These are phyloP conservation scores for Tricholoma terreum DNA, from an alignment of 768 basidiomycete species.

Conservation along the genomic window DNA sequence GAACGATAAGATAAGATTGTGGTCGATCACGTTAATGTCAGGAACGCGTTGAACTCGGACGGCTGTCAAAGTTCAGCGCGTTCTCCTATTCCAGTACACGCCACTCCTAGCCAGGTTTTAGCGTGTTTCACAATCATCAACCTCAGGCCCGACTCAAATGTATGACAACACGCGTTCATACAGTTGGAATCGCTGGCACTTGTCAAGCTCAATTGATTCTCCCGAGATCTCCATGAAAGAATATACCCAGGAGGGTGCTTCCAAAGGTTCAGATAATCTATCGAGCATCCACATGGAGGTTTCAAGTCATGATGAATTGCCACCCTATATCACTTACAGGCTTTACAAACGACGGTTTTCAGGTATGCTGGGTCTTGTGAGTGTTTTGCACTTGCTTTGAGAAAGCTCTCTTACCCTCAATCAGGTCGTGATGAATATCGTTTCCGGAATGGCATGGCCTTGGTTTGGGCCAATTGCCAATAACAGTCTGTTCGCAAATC, in stretches of 20 bases:
- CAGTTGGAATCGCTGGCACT: too few species aligned
- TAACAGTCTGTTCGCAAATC: slow-evolving; percentile 40
- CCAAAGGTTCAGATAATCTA: neutral
- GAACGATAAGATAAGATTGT: too few species aligned
- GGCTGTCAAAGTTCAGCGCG: too few species aligned
- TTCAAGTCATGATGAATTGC: neutral
- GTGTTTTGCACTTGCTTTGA: slow-evolving; percentile 14
- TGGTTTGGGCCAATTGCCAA: slow-evolving; percentile 88
- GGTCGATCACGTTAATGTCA: too few species aligned
- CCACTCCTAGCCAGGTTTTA: too few species aligned
- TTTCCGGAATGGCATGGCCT: slow-evolving; percentile 65
- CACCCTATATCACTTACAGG: slow-evolving; percentile 39
- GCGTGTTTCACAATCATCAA: too few species aligned
- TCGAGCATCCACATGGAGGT: neutral
- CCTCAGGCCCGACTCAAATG: too few species aligned
- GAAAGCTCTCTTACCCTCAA: neutral
- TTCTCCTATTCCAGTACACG: too few species aligned
- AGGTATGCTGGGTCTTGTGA: slow-evolving; percentile 61
- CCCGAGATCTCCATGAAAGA: neutral
- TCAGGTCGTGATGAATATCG: slow-evolving; percentile 60
- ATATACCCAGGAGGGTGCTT: neutral
- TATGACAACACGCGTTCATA: too few species aligned
- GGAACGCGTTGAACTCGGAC: too few species aligned
- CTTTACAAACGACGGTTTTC: slow-evolving; percentile 69
- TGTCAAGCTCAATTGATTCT: neutral